Evolutionary conservation across 768 basidiomycete genomes (phyloP).

Genomic region (Boletus rex-veris): DNA sequence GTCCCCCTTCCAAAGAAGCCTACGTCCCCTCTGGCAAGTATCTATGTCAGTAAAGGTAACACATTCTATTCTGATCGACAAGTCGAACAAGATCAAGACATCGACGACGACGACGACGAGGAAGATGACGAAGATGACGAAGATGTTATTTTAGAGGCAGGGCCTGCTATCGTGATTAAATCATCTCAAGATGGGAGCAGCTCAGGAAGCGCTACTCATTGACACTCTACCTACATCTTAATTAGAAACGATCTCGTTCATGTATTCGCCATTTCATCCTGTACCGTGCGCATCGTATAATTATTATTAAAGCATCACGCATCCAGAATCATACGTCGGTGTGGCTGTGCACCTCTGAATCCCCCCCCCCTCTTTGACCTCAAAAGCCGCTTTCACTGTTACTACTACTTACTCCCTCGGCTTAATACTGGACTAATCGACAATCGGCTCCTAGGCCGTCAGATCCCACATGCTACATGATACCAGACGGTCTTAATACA

Average conservation of each 20-base stretch:
- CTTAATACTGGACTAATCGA: background rate
- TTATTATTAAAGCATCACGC: background rate
- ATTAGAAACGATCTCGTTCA: constrained; percentile 5
- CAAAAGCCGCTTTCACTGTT: constrained; percentile 1
- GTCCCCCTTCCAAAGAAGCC: constrained; percentile 41
- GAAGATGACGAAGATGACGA: constrained; percentile 41
- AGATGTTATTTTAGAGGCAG: constrained; percentile 73
- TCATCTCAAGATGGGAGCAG: constrained; percentile 19
- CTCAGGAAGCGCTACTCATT: constrained; percentile 23
- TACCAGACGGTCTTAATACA: constrained; percentile 18
- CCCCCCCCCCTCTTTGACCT: background rate
- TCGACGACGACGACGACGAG: constrained; percentile 61
- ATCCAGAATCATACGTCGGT: background rate
- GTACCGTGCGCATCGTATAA: constrained; percentile 6
- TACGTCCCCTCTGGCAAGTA: constrained; percentile 28
- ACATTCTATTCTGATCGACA: constrained; percentile 40
- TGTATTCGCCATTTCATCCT: constrained; percentile 15
- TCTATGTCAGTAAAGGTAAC: constrained; percentile 38
- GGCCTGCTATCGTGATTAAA: constrained; percentile 56
- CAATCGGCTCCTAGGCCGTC: background rate
- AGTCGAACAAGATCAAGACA: constrained; percentile 56
- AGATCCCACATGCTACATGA: constrained; percentile 29
- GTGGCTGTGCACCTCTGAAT: background rate
- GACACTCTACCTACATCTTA: constrained; percentile 10
- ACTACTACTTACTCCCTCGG: background rate